Percentiles rank a stretch among this genome's conserved stretches.
phyloP scores from a whole-genome alignment of 2,329 filamentous ascomycete species.

The Berkeleyomyces rouxiae region DNA sequence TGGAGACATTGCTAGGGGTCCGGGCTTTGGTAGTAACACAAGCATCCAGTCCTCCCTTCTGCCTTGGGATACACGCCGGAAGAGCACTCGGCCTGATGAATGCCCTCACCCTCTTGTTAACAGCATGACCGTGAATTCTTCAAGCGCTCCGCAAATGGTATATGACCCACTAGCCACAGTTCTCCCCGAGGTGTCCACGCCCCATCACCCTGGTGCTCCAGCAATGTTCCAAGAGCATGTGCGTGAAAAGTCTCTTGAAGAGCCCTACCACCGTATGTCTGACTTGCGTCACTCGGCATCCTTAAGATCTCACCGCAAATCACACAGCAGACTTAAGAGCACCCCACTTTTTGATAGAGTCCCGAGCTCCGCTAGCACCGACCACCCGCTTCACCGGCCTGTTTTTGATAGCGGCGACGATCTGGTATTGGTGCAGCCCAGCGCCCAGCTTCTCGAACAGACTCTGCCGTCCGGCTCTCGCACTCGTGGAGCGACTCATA shows the following conservation, averaged over 20 bases:
- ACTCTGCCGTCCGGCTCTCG: conserved; percentile 8
- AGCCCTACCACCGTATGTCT: not conserved
- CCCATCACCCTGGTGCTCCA: conserved; percentile 5
- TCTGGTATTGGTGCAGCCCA: conserved; percentile 3
- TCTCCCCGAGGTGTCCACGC: conserved; percentile 16
- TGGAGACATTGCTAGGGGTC: conserved; percentile 31
- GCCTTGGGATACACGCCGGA: conserved; percentile 24
- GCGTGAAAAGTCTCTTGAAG: conserved; percentile 11
- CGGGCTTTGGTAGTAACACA: not conserved
- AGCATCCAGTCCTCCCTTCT: conserved; percentile 25
- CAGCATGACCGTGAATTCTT: conserved; percentile 12
- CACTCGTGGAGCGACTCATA: conserved; percentile 7
- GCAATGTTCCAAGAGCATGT: conserved; percentile 12
- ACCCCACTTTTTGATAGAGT: not conserved
- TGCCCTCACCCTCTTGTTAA: conserved; percentile 15
- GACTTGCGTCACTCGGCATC: conserved; percentile 11
- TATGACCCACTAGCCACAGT: conserved; percentile 28
- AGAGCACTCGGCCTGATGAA: conserved; percentile 34
- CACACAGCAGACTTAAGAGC: conserved; percentile 8
- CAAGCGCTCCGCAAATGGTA: conserved; percentile 14
- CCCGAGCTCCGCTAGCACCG: not conserved
- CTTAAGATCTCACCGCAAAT: conserved; percentile 11
- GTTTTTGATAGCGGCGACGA: conserved; percentile 13
- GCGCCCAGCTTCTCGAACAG: not conserved
- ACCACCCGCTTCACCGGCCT: conserved; percentile 6